Evolutionary conservation across 2,329 filamentous ascomycete species (phyloP), one percentile per base, ranked within the genome.

Genomic region (Botrytis fabae): DNA sequence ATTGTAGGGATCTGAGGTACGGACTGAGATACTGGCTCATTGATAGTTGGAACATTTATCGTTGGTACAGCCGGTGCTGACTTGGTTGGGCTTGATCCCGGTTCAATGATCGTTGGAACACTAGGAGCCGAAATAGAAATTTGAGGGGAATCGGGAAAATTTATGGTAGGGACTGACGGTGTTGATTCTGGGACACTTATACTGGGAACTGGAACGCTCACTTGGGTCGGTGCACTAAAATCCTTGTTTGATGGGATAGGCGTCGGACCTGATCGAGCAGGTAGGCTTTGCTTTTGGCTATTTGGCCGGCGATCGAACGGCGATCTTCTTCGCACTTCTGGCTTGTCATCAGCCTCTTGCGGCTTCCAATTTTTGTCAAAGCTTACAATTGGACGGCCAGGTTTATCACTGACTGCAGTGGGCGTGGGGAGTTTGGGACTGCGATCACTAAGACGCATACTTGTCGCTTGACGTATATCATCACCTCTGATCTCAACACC

Each of bases 361-460:
- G 90, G 88, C 86, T 90, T 92, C 91, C 93, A 97, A 81, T 92
- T 89, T 80, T 89, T 89, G 83, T 97, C 89, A 87, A 98, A 98
- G 87, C 95, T 98, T 86, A 98, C 95, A 86, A 98, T 98, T 76
- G 95, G 95, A 81, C 95, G 90, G 78, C 94, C 94, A 78, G 93
- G 92, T 80, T 88, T 92, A 84, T 98, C 92, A 84, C 94, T 98
- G 82, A 98, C 95, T 80, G 93, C 91, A 71, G 93, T 93, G 76
- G 95, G 95, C 80, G 92, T 95, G 42, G 95, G 95, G 75, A 98
- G 86, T 81, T 93, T 97, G 73, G 90, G 84, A 83, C 94, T 98
- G 80, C 95, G 91, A 82, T 97, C 94, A 81, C 90, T 94, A 76
- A 96, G 85, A 81, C 86, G 92, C 89, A 97, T 97, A 83, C 93